Evolutionary conservation across 768 basidiomycete species (phyloP), one percentile per base, ranked within the genome.

Genomic region (Mycena capillaripes): DNA sequence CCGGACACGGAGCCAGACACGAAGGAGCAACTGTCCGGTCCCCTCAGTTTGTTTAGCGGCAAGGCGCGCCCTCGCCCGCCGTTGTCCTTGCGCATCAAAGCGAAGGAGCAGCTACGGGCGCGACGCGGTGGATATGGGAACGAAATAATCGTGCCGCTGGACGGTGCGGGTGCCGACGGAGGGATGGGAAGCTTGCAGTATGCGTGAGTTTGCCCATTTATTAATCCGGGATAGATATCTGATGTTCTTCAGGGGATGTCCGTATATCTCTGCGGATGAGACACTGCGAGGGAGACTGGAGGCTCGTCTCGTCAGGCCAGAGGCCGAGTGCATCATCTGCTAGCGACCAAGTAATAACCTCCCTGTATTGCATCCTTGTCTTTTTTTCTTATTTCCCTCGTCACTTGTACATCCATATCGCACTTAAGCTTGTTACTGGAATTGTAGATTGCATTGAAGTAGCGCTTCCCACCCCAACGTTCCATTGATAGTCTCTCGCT

Each of bases 161-260:
- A 78, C 55, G 70, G 70, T 7, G 29, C 48, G 9, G 69, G 70
- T 32, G 57, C 50, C 38, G 77, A 66, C 52, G 80, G 29, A 66
- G 76, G 67, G 62, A 72, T 64, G 76, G 84, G 76, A 5, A 73
- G 75, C 11, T 70, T 87, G 30, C 79, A 83, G 38, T 85, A 84
- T 58, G 82, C 82, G 86, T 87, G 53, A 76, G 86, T 82, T 27
- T 42, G 14, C 21, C 5, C 4, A n/a, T 27, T 25, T 21, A 2
- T 16, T 23, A 29, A 14, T 19, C 19, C 19, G 16, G 32, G 3
- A 10, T 11, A 23, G 17, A n/a, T 19, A 30, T 4, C 36, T 50
- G 17, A 25, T 25, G 11, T 21, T 14, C 9, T 40, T 36, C 30
- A 83, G 82, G 8, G 79, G 78, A 42, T 81, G 79, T 12, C 77